These are phyloP conservation scores for Lepidium aucheri DNA, from an alignment of 345 rosid genomes.

Conservation along the genomic window DNA sequence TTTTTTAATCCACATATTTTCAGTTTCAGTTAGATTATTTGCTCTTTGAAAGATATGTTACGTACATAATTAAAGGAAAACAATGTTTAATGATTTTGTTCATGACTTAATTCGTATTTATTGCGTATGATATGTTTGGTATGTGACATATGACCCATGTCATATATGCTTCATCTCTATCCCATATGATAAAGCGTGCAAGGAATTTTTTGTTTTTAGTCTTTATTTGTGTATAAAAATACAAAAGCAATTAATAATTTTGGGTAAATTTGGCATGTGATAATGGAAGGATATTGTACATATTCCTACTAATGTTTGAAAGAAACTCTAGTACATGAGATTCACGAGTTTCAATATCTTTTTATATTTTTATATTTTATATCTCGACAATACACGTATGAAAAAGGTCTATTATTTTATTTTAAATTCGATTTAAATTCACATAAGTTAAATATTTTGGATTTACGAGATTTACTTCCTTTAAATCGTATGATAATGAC, in stretches of 20 bases:
- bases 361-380: not conserved
- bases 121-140: not conserved
- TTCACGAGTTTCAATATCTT: not conserved
- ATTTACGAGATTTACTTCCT: not conserved
- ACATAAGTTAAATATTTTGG: not conserved
- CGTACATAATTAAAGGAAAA: not conserved
- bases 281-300: slow-evolving; percentile 7
- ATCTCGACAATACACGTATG: not conserved
- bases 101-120: not conserved
- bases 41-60: not conserved
- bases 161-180: not conserved
- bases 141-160: not conserved
- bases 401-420: not conserved
- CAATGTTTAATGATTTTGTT: too few relatives aligned
- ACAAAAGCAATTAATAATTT: slow-evolving; percentile 8
- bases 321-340: not conserved
- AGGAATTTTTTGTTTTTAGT: not conserved
- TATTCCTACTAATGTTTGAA: slow-evolving; percentile 12
- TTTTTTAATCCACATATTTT: not conserved
- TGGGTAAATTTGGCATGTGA: slow-evolving; percentile 17
- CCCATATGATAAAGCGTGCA: slow-evolving; percentile 6
- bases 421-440: not conserved
- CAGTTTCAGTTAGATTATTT: not conserved
- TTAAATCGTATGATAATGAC: too few relatives aligned
- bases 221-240: slow-evolving; percentile 9